Conservation (phyloP, 106 monocot genomes). For the Chionographis japonica region DNA sequence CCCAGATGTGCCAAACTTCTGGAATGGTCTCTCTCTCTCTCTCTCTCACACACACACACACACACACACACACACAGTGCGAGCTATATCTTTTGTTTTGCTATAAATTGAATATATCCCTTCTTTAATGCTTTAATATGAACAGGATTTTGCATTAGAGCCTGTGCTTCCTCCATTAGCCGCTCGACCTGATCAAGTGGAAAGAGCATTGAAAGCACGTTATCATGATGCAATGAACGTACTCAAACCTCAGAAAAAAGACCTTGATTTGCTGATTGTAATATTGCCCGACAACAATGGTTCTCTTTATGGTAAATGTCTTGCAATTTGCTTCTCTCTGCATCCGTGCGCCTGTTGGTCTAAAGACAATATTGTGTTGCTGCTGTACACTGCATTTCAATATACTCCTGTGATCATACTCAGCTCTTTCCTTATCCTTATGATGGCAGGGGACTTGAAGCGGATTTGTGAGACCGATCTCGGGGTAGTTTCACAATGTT, state of each 20-base stretch:
- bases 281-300: conserved; percentile 96
- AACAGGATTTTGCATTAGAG: conserved; percentile 69
- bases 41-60: not conserved
- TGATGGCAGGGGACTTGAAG: conserved; percentile 73
- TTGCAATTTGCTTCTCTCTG: not conserved
- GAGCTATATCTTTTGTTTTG: too few species aligned
- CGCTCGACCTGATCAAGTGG: conserved; percentile 73
- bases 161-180: conserved; percentile 57
- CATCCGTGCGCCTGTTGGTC: not conserved
- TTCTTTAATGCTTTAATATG: not conserved
- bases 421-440: not conserved
- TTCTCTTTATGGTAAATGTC: conserved; percentile 74
- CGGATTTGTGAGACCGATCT: conserved; percentile 97
- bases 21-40: conserved; percentile 53
- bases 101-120: too few species aligned
- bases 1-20: conserved; percentile 72
- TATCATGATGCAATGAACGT: conserved; percentile 54
- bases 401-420: not conserved
- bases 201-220: conserved; percentile 56
- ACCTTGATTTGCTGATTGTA: conserved; percentile 79
- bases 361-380: not conserved
- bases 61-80: not conserved
- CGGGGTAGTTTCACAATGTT: conserved; percentile 93
- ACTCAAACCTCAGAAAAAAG: conserved; percentile 51
- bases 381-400: not conserved